Percentiles rank a stretch among this genome's conserved stretches.
Conservation (phyloP, 2,329 filamentous ascomycete genomes). For the Allantophomopsis cytisporea region DNA sequence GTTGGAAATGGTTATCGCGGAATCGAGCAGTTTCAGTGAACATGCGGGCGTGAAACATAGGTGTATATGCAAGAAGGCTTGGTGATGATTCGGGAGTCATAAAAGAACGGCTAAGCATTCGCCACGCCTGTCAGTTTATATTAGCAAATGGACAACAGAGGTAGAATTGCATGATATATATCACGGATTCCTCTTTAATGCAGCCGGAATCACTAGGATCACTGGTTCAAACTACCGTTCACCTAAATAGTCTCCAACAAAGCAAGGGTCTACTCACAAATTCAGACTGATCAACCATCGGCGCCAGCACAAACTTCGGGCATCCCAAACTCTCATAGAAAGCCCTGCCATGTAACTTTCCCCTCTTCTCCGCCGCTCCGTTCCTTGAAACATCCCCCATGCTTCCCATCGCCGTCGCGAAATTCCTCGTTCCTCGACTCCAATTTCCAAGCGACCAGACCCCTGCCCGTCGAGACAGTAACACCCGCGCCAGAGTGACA, state of each 20-base stretch:
- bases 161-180: too few relatives aligned
- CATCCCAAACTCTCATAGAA: conserved; percentile 94
- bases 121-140: conserved; percentile 62
- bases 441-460: too few relatives aligned
- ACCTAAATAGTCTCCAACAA: neutral
- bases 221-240: too few relatives aligned
- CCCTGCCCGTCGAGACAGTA: too few relatives aligned
- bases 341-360: conserved; percentile 67
- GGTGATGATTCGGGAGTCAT: conserved; percentile 51
- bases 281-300: conserved; percentile 98
- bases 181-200: too few relatives aligned
- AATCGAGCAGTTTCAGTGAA: conserved; percentile 69
- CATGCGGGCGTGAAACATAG: conserved; percentile 90
- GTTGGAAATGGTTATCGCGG: conserved; percentile 70
- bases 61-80: conserved; percentile 74
- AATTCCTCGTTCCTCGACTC: too few relatives aligned
- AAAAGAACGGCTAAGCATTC: conserved; percentile 89
- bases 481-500: too few relatives aligned
- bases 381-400: too few relatives aligned
- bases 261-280: conserved; percentile 49
- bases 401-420: too few relatives aligned
- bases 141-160: too few relatives aligned
- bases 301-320: conserved; percentile 80
- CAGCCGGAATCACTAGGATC: too few relatives aligned
- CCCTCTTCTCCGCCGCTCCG: neutral